Evolutionary conservation across 441 rosid species (phyloP).

Genomic region (Gossypium lobatum): DNA sequence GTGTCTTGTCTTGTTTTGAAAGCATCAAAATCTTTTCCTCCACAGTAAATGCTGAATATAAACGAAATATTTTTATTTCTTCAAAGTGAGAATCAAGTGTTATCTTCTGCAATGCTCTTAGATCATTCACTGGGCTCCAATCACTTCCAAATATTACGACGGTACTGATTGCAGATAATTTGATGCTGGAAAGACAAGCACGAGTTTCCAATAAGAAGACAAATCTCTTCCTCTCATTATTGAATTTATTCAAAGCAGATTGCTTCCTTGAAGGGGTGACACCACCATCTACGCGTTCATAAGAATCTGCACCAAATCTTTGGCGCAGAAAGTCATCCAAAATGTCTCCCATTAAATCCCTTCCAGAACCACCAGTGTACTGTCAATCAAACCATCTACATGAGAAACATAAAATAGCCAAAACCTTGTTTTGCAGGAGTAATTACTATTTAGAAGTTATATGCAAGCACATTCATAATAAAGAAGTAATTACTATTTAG

Average conservation of each 20-base stretch:
- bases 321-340: conserved; percentile 76
- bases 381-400: conserved; percentile 28
- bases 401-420: conserved; percentile 2
- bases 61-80: conserved; percentile 65
- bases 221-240: conserved; percentile 61
- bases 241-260: conserved; percentile 60
- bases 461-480: not conserved
- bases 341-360: conserved; percentile 59
- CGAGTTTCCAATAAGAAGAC: conserved; percentile 80
- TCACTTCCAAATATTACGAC: conserved; percentile 76
- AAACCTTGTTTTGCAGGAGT: not conserved
- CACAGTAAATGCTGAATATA: conserved; percentile 62
- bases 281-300: conserved; percentile 66
- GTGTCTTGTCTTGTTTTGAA: conserved; percentile 51
- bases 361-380: conserved; percentile 50
- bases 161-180: conserved; percentile 62
- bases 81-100: conserved; percentile 52
- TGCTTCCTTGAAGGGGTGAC: conserved; percentile 43
- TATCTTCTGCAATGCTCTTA: conserved; percentile 68
- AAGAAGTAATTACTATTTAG: not conserved
- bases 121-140: conserved; percentile 70
- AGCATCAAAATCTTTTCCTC: conserved; percentile 76
- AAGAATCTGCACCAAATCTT: conserved; percentile 74
- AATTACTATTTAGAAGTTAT: not conserved
- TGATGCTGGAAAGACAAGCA: conserved; percentile 67